Evolutionary conservation across 352 stramenopile genomes (phyloP).

Genomic region (Pythium rishiriense): DNA sequence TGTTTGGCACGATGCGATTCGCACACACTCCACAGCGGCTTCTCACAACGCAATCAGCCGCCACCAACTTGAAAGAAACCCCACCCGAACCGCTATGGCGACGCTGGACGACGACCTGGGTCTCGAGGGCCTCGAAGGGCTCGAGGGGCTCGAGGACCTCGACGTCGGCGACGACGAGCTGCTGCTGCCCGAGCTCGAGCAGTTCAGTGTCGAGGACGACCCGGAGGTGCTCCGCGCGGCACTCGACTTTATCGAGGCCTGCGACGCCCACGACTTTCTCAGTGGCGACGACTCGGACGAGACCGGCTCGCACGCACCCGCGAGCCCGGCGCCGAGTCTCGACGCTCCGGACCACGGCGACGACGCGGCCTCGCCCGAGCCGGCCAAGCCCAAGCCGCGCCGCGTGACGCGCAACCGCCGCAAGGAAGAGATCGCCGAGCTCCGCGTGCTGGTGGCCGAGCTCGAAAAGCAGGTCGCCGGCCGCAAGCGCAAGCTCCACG

Average conservation of each 20-base stretch:
- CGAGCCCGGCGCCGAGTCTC: not conserved
- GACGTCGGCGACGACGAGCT: conserved; percentile 4
- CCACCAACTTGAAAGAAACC: too few relatives aligned
- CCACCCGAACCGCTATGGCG: too few relatives aligned
- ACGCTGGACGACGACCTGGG: conserved; percentile 2
- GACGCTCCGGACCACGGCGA: not conserved
- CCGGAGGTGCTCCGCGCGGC: conserved; percentile 20
- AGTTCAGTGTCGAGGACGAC: conserved; percentile 19
- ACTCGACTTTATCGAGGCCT: conserved; percentile 23
- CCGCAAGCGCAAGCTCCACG: conserved; percentile 13
- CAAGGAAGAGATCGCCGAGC: conserved; percentile 35
- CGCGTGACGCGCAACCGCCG: conserved; percentile 20
- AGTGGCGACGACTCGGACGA: conserved; percentile 15
- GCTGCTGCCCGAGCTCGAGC: not conserved
- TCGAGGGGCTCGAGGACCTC: too few relatives aligned
- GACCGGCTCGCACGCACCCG: not conserved
- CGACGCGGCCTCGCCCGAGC: too few relatives aligned
- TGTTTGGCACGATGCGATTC: too few relatives aligned
- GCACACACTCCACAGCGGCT: too few relatives aligned
- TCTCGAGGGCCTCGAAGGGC: too few relatives aligned
- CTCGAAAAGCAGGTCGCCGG: conserved; percentile 25
- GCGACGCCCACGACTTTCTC: conserved; percentile 3
- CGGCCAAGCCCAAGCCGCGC: conserved; percentile 4
- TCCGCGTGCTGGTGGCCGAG: conserved; percentile 27
- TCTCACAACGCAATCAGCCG: not conserved